Conservation (phyloP, 164 flowering plant genomes). For the Hamamelis virginiana region DNA sequence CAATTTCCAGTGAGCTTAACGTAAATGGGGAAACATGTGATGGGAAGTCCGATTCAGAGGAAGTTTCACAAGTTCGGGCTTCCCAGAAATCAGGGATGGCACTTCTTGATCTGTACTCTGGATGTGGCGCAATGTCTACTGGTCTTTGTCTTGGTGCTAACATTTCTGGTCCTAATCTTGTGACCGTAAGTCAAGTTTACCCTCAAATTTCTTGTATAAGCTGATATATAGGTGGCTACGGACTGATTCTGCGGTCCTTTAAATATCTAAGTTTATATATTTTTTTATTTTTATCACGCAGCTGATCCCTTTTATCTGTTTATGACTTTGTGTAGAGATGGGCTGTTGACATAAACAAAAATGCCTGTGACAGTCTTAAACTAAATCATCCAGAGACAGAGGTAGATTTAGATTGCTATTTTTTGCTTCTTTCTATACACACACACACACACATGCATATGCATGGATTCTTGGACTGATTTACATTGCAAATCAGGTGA, state of each 20-base stretch:
- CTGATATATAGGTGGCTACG: neutral
- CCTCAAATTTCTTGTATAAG: neutral
- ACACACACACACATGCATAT: neutral
- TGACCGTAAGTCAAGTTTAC: constrained; percentile 52
- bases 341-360: constrained; percentile 79
- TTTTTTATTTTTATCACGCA: neutral
- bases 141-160: constrained; percentile 80
- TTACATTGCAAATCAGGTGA: constrained; percentile 43
- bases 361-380: constrained; percentile 69
- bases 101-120: constrained; percentile 70
- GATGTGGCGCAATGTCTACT: constrained; percentile 96
- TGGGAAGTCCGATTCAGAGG: constrained; percentile 20
- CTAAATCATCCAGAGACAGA: constrained; percentile 78
- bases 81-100: constrained; percentile 24
- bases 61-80: neutral
- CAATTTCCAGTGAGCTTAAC: constrained; percentile 33
- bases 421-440: neutral
- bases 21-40: constrained; percentile 12
- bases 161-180: constrained; percentile 48
- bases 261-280: no score
- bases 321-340: constrained; percentile 72
- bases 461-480: neutral
- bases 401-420: constrained; percentile 30
- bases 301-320: neutral
- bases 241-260: neutral